Evolutionary conservation across 1,284 basidiomycete species (phyloP).

Genomic region (Somion occarium): DNA sequence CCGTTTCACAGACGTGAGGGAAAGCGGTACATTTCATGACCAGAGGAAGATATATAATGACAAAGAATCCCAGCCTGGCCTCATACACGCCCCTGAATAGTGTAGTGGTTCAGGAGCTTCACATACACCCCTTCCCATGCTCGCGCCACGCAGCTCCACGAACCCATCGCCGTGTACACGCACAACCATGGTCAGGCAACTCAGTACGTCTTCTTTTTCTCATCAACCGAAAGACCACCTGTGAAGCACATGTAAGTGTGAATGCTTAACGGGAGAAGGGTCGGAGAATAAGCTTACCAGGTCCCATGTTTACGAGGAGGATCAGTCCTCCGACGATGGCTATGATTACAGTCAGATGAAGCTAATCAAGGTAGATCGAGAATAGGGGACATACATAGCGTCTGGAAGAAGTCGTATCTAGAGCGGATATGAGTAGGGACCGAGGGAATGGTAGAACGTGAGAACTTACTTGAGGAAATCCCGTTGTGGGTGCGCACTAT

Average conservation of each 20-base stretch:
- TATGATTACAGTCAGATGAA: conserved; percentile 31
- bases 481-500: conserved; percentile 87
- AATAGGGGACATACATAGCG: conserved; percentile 60
- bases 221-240: conserved; percentile 96
- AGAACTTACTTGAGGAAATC: conserved; percentile 89
- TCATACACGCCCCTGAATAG: not conserved
- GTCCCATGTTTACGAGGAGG: conserved; percentile 97
- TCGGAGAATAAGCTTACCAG: conserved; percentile 43
- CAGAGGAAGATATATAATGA: too few relatives aligned
- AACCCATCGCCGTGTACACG: not conserved
- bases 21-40: too few relatives aligned
- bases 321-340: conserved; percentile 97
- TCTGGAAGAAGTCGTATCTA: conserved; percentile 93
- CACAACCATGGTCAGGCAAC: not conserved
- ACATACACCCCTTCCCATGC: not conserved
- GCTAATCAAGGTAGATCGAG: not conserved
- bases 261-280: conserved; percentile 2
- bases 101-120: not conserved
- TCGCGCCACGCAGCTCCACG: not conserved
- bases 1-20: too few relatives aligned
- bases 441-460: not conserved
- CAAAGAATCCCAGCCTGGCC: not conserved
- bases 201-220: conserved; percentile 95
- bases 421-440: conserved; percentile 2
- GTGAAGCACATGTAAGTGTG: conserved; percentile 6